Conservation (phyloP, 768 basidiomycete genomes). For the Lentinula guzmanii region DNA sequence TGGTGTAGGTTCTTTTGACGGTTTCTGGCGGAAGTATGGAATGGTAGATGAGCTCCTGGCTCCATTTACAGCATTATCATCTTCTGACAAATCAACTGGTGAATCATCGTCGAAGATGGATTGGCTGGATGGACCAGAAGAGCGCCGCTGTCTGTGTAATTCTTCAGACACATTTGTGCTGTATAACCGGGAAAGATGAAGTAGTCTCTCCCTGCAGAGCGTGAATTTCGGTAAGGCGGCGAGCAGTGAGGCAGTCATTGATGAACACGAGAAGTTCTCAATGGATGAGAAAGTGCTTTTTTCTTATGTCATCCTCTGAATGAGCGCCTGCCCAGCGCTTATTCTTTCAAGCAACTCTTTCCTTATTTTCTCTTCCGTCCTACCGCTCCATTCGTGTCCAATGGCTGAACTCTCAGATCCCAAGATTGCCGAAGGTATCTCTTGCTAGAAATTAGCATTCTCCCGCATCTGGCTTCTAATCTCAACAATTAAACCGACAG, state of each 20-base stretch:
- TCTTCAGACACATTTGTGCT: conserved; percentile 2
- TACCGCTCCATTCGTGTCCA: conserved; percentile 10
- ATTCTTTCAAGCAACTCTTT: neutral
- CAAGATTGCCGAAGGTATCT: conserved; percentile 65
- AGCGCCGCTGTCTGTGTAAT: conserved; percentile 31
- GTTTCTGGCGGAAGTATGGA: conserved; percentile 30
- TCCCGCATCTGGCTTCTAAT: neutral
- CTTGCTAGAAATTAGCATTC: conserved; percentile 6
- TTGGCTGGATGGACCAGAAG: conserved; percentile 26
- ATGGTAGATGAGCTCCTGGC: conserved; percentile 23
- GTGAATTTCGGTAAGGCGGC: conserved; percentile 1
- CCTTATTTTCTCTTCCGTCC: conserved; percentile 6
- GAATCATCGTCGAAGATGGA: conserved; percentile 43
- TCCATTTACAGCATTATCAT: conserved; percentile 43
- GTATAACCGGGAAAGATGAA: neutral
- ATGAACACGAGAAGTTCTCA: neutral
- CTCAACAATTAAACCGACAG: neutral
- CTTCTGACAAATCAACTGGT: conserved; percentile 44
- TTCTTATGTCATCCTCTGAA: neutral
- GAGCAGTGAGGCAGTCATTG: neutral
- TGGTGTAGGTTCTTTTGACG: conserved; percentile 38
- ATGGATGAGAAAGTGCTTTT: neutral
- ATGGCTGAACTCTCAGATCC: conserved; percentile 82
- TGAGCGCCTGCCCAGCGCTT: neutral
- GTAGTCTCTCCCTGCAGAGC: neutral